Conservation (phyloP, 78 protist species). For the Pigoraptor vietnamica region DNA sequence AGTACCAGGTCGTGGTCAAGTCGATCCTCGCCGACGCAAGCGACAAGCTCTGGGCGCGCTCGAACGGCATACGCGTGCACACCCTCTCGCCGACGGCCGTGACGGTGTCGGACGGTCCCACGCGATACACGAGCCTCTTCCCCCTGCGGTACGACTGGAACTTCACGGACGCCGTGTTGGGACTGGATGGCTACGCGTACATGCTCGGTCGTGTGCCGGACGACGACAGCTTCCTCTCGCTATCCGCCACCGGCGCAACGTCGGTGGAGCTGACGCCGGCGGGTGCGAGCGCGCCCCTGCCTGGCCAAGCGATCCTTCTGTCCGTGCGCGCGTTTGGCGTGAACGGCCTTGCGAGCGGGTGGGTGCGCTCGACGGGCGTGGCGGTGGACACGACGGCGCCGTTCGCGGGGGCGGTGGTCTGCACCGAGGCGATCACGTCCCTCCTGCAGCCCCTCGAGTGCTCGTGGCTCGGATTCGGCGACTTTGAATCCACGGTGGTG, state of each 20-base stretch:
- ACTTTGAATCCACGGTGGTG: background rate
- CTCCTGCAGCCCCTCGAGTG: background rate
- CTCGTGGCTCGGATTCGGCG: background rate
- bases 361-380: background rate
- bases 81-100: background rate
- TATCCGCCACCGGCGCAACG: background rate
- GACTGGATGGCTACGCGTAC: background rate
- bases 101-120: background rate
- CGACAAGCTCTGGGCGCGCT: background rate
- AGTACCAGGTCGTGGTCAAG: background rate
- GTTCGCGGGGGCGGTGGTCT: background rate
- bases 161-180: background rate
- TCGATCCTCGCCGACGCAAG: background rate
- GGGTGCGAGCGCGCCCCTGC: background rate
- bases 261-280: background rate
- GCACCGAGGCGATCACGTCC: background rate
- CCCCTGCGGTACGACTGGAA: background rate
- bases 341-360: background rate
- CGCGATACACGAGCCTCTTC: background rate
- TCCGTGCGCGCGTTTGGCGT: background rate
- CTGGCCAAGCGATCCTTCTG: background rate
- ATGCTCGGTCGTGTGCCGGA: background rate
- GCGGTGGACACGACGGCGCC: background rate
- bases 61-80: background rate
- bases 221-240: background rate